These are phyloP conservation scores for Ilyonectria destructans DNA, from an alignment of 2,329 filamentous ascomycete species.

Conservation along the genomic window DNA sequence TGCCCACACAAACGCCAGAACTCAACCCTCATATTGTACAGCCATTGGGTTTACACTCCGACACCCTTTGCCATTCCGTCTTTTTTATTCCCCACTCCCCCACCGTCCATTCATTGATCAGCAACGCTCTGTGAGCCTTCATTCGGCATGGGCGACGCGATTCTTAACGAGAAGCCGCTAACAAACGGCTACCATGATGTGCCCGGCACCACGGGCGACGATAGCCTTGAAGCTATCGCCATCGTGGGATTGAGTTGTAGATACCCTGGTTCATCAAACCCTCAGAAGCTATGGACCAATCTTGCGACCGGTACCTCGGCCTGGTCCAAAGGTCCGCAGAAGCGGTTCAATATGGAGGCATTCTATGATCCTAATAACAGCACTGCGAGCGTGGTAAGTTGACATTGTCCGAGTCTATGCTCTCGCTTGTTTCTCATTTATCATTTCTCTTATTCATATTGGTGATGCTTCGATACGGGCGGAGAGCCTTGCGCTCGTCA, in stretches of 20 bases:
- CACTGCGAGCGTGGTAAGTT: slow-evolving; percentile 23
- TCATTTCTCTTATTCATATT: background rate
- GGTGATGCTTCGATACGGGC: background rate
- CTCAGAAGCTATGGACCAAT: slow-evolving; percentile 39
- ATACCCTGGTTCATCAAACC: slow-evolving; percentile 38
- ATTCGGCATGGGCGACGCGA: slow-evolving; percentile 22
- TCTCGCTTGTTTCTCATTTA: background rate
- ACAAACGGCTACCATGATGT: slow-evolving; percentile 18
- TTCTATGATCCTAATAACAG: slow-evolving; percentile 52
- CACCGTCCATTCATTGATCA: background rate
- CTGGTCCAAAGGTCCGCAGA: slow-evolving; percentile 58
- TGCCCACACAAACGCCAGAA: background rate
- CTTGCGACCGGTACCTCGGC: slow-evolving; percentile 50
- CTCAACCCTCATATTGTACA: background rate
- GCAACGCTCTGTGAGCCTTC: slow-evolving; percentile 15
- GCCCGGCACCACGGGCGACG: slow-evolving; percentile 1
- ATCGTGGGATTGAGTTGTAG: slow-evolving; percentile 46
- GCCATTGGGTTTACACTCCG: background rate
- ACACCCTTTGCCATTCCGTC: background rate
- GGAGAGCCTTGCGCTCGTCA: background rate
- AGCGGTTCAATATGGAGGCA: slow-evolving; percentile 63
- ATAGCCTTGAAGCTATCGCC: slow-evolving; percentile 40
- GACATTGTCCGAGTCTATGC: background rate
- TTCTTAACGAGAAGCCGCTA: slow-evolving; percentile 15
- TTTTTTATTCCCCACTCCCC: background rate